Conservation (phyloP, 106 monocot species). For the Dendrobium chrysotoxum region DNA sequence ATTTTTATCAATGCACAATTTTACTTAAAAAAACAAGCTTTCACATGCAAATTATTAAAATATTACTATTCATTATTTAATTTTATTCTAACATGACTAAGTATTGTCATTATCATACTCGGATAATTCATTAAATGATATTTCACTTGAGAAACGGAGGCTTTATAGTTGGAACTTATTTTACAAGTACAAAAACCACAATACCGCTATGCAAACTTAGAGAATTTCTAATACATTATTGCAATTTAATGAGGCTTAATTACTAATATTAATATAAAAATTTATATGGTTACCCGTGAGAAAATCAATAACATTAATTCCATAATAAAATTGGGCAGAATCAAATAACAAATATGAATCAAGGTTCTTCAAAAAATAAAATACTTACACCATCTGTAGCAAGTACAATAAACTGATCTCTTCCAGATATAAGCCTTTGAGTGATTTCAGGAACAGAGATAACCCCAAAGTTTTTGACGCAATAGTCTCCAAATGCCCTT, state of each 20-base stretch:
- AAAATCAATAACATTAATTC: neutral
- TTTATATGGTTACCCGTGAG: neutral
- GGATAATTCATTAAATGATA: neutral
- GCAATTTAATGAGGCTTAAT: neutral
- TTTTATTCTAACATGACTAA: no score
- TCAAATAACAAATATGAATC: neutral
- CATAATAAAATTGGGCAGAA: neutral
- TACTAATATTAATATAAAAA: neutral
- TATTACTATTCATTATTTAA: no score
- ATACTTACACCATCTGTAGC: conserved; percentile 88
- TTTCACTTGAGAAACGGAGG: no score
- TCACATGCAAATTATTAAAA: no score
- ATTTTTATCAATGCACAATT: no score
- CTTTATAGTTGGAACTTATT: no score
- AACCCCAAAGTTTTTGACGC: conserved; percentile 69
- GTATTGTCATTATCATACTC: no score
- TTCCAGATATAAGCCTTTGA: conserved; percentile 40
- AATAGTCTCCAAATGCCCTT: conserved; percentile 90
- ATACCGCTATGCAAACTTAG: neutral
- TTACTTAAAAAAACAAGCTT: no score
- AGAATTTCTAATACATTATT: neutral
- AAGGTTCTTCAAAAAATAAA: neutral
- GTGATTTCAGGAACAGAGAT: conserved; percentile 81
- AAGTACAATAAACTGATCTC: conserved; percentile 75
- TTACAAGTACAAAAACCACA: neutral